Evolutionary conservation across 2,329 filamentous ascomycete genomes (phyloP).

Genomic region (Colletotrichum sp.): DNA sequence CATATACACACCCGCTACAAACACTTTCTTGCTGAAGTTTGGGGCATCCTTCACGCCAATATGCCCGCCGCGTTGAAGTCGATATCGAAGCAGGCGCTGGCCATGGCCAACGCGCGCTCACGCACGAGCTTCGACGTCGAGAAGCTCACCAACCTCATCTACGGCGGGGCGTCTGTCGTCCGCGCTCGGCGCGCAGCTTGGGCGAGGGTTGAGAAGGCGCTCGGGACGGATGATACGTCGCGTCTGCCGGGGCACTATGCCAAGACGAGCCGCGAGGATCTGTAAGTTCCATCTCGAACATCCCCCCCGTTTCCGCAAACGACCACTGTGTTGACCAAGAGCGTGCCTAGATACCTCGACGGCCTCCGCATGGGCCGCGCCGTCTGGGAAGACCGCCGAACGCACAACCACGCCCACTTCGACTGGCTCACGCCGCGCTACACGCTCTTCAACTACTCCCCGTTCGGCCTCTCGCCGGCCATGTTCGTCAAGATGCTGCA

Average conservation of each 20-base stretch:
- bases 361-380: not conserved
- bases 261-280: not conserved
- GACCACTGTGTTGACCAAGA: too few relatives aligned
- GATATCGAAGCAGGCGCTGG: not conserved
- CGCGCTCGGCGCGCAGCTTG: not conserved
- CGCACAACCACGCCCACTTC: not conserved
- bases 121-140: not conserved
- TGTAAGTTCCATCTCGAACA: not conserved
- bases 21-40: too few relatives aligned
- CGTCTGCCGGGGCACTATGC: not conserved
- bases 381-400: not conserved
- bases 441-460: not conserved
- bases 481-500: not conserved
- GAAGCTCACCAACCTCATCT: not conserved
- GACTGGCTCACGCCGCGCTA: not conserved
- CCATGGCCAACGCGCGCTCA: not conserved
- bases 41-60: too few relatives aligned
- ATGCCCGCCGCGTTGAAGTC: not conserved
- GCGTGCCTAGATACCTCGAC: not conserved
- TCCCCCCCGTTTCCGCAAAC: accelerated
- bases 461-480: not conserved
- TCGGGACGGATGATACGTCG: not conserved
- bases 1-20: too few relatives aligned
- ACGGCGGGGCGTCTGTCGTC: not conserved
- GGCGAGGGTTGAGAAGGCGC: not conserved